Conservation (phyloP, 1,284 basidiomycete species). For the Chiua sp. region DNA sequence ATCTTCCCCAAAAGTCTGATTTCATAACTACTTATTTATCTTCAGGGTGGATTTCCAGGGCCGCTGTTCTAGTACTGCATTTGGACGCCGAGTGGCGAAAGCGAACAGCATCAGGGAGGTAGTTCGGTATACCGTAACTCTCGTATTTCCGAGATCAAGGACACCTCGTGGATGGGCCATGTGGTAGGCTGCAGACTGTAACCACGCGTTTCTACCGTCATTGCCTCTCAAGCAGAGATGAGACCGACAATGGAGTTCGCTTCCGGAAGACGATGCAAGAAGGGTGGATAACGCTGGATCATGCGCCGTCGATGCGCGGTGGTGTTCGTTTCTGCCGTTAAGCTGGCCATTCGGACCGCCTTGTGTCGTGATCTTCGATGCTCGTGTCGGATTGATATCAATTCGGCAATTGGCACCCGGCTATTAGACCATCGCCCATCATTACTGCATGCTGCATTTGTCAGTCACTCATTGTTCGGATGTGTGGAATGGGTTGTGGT, state of each 20-base stretch:
- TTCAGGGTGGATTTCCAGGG: background rate
- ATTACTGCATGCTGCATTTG: background rate
- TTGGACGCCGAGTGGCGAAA: background rate
- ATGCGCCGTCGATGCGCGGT: background rate
- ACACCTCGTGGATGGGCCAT: background rate
- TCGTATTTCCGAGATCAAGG: background rate
- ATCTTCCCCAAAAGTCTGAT: conserved; percentile 1
- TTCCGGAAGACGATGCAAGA: background rate
- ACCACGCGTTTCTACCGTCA: conserved; percentile 14
- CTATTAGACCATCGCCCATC: background rate
- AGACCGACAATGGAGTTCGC: background rate
- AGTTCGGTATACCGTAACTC: conserved; percentile 15
- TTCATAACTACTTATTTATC: background rate
- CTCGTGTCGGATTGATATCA: too few species aligned
- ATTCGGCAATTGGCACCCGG: background rate
- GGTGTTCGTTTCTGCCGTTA: background rate
- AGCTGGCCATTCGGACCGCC: background rate
- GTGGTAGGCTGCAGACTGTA: conserved; percentile 2
- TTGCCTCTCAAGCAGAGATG: conserved; percentile 6
- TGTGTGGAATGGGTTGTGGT: background rate
- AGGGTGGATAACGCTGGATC: background rate
- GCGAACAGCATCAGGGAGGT: background rate
- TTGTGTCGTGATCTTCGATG: conserved; percentile 1
- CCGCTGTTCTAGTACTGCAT: conserved; percentile 11
- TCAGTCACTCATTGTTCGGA: background rate